These are phyloP conservation scores for Apiosordaria backusii DNA, from an alignment of 495 filamentous ascomycete genomes.

Conservation along the genomic window DNA sequence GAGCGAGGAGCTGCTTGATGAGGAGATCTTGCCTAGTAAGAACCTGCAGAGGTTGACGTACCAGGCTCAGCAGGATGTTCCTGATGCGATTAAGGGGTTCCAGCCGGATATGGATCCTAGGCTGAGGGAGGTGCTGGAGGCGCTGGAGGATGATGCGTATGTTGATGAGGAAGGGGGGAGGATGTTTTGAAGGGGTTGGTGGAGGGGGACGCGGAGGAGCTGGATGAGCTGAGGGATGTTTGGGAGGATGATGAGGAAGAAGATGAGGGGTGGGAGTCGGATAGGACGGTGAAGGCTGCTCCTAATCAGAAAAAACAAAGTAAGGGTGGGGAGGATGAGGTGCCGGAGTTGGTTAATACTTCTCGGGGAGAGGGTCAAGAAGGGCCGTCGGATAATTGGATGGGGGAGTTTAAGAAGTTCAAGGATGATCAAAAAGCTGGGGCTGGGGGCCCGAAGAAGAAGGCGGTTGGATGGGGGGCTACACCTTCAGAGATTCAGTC, in stretches of 20 bases:
- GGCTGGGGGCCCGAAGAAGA: conserved; percentile 20
- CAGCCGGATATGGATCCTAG: conserved; percentile 98
- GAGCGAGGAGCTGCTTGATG: conserved; percentile 59
- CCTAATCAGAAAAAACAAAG: conserved; percentile 39
- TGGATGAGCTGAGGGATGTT: conserved; percentile 55
- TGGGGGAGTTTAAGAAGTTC: conserved; percentile 85
- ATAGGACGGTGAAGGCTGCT: conserved; percentile 76
- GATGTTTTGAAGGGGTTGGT: conserved; percentile 79
- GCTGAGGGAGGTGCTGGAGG: conserved; percentile 86
- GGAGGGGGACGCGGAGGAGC: conserved; percentile 50
- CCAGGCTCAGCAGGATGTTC: conserved; percentile 90
- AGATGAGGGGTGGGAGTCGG: conserved; percentile 91
- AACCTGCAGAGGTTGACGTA: conserved; percentile 72
- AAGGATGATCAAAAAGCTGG: conserved; percentile 64
- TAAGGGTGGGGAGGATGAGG: conserved; percentile 35
- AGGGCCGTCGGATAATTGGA: conserved; percentile 65
- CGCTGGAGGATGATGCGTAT: conserved; percentile 92
- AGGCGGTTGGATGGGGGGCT: conserved; percentile 36
- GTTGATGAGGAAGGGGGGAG: conserved; percentile 78
- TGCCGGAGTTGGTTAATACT: conserved; percentile 47
- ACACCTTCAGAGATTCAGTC: conserved; percentile 63
- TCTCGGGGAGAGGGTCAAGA: conserved; percentile 36
- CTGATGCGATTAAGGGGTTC: conserved; percentile 86
- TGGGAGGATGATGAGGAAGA: conserved; percentile 47
- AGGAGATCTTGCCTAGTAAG: conserved; percentile 66